These are phyloP conservation scores for Umbelopsis sp. DNA, from an alignment of 371 early-diverging fungal species.

Conservation along the genomic window DNA sequence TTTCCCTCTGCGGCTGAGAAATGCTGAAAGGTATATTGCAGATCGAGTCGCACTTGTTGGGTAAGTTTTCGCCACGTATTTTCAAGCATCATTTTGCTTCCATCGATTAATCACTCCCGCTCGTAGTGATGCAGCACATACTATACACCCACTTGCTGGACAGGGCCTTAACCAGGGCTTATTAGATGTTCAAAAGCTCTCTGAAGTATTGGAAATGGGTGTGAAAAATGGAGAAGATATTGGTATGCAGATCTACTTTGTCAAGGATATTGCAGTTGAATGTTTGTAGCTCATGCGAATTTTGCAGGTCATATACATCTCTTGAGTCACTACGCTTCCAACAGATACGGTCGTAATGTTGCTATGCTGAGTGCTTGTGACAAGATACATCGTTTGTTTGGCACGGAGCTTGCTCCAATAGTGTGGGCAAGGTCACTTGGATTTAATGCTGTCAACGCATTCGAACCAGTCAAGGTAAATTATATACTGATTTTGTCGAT, in stretches of 20 bases:
- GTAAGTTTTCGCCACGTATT: conserved; percentile 38
- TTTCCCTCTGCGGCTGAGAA: conserved; percentile 86
- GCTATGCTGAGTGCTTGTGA: conserved; percentile 88
- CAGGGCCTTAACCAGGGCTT: conserved; percentile 96
- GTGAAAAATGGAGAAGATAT: conserved; percentile 80
- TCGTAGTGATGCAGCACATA: conserved; percentile 93
- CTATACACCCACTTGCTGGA: conserved; percentile 95
- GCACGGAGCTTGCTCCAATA: conserved; percentile 62
- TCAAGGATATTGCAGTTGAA: conserved; percentile 23
- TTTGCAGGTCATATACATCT: conserved; percentile 55
- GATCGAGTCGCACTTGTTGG: conserved; percentile 90
- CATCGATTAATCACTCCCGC: background rate
- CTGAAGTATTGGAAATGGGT: conserved; percentile 64
- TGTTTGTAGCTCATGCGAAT: no score
- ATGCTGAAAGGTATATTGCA: conserved; percentile 74
- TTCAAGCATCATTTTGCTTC: background rate
- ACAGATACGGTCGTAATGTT: conserved; percentile 79
- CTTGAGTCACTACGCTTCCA: conserved; percentile 74
- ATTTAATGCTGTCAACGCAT: conserved; percentile 62
- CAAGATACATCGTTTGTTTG: conserved; percentile 78
- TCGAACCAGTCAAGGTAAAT: conserved; percentile 64
- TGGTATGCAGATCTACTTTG: conserved; percentile 40
- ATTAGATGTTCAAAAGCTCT: conserved; percentile 79
- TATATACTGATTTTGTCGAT: background rate
- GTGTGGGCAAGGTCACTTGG: conserved; percentile 73